A percentile compares a stretch with the other conserved stretches of the same genome.
phyloP scores from a whole-genome alignment of 345 rosid genomes.

The Citrus maxima region DNA sequence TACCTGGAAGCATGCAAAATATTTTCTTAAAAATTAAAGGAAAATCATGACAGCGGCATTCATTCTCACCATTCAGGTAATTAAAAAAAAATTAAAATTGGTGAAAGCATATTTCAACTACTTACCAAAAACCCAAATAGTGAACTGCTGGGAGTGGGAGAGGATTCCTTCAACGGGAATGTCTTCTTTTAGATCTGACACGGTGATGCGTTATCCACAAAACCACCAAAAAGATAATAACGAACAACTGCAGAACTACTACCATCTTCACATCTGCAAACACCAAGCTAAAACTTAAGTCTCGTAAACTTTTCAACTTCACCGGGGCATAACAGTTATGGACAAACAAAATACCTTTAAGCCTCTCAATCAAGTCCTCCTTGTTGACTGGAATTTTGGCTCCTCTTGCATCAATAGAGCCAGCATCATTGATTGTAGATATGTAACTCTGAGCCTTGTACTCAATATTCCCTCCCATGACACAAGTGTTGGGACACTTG shows the following conservation, averaged over 20 bases:
- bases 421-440: conserved; percentile 17
- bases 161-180: conserved; percentile 10
- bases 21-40: not conserved
- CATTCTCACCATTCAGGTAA: not conserved
- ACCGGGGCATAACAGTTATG: not conserved
- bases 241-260: conserved; percentile 33
- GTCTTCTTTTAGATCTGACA: conserved; percentile 41
- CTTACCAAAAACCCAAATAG: not conserved
- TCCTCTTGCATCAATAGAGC: conserved; percentile 26
- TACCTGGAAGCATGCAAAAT: not conserved
- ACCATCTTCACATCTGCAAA: conserved; percentile 61
- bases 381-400: conserved; percentile 14
- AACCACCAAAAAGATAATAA: conserved; percentile 32
- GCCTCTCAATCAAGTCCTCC: conserved; percentile 39
- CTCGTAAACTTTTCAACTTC: not conserved
- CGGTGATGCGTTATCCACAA: conserved; percentile 17
- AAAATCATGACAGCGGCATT: not conserved
- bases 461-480: conserved; percentile 68
- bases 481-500: conserved; percentile 51
- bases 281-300: conserved; percentile 17
- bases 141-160: not conserved
- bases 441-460: conserved; percentile 42
- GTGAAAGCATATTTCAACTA: not conserved
- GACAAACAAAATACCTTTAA: conserved; percentile 30
- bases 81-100: not conserved